Evolutionary conservation across 768 basidiomycete genomes (phyloP), one percentile per base, ranked within the genome.

Genomic region (Suillus sp.): DNA sequence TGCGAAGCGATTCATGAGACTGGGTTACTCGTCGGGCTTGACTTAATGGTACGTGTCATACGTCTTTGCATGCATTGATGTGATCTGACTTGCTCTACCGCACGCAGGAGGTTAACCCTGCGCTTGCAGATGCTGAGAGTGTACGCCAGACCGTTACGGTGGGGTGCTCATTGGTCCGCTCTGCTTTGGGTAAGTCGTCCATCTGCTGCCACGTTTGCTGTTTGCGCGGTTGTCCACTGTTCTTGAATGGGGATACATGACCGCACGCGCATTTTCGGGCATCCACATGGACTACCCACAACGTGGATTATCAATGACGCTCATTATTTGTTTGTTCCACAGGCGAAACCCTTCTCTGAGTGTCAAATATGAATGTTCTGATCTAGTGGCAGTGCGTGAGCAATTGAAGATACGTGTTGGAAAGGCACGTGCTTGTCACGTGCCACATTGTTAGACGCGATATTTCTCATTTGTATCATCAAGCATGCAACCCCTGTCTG

Each of bases 1-100:
- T 95, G 92, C 67, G 95, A 98, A 78, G 89, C 92, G 6, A 85
- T 99, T 48, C 87, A 87, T 65, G 95, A 97, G 80, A 99, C 96
- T 6, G 95, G 95, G 7, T 84, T 91, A 32, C 32, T 32, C 22
- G 95, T 97, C 30, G 93, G 89, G 0, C 78, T 99, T 27, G 96
- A 99, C 77, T 80, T 99, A 66, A 96, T 99, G 95, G 95, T 91
- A 65, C 54, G 85, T 74, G 25, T 37, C 42, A 11, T 20, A 18
- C 25, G 22, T 37, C 35, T 38, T 27, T 18, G 25, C 16, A 6
- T 10, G 4, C n/a, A 27, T 38, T 27, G 37, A 40, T 13, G 37
- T 16, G 6, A 27, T 40, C 37, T 57, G 25, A 57, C 25, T 3
- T 25, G 25, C 3, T 40, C 2, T 37, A 22, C 48, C 27, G 60